phyloP scores from a whole-genome alignment of 371 early-diverging fungal genomes.

The Syncephalis plumigaleata region DNA sequence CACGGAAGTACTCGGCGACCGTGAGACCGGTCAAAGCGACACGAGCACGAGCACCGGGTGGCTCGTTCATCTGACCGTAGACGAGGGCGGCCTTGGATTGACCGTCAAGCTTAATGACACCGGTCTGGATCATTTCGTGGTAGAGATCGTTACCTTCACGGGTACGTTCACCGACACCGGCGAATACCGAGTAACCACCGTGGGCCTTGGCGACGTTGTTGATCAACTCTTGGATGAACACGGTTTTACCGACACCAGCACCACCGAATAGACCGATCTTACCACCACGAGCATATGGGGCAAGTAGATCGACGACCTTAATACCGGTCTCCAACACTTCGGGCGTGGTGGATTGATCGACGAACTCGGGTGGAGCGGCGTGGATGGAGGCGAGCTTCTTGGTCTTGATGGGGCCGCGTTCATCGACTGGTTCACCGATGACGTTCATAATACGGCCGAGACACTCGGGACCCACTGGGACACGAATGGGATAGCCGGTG shows the following conservation, averaged over 20 bases:
- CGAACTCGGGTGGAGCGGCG: constrained; percentile 86
- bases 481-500: constrained; percentile 85
- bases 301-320: constrained; percentile 96
- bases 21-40: constrained; percentile 96
- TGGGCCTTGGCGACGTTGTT: constrained; percentile 97
- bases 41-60: constrained; percentile 98
- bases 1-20: constrained; percentile 98
- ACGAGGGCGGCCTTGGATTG: constrained; percentile 91
- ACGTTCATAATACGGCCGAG: constrained; percentile 97
- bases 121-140: constrained; percentile 91
- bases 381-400: constrained; percentile 80
- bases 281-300: constrained; percentile 95
- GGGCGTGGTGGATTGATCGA: constrained; percentile 92
- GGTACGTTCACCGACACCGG: constrained; percentile 95
- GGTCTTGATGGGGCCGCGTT: constrained; percentile 91
- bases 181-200: constrained; percentile 96
- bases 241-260: constrained; percentile 98
- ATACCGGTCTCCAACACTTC: constrained; percentile 96
- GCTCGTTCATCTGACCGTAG: constrained; percentile 99
- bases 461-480: constrained; percentile 91
- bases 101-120: constrained; percentile 90
- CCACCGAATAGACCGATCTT: constrained; percentile 98
- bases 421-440: constrained; percentile 96
- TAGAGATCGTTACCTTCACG: constrained; percentile 98
- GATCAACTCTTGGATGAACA: constrained; percentile 94